Evolutionary conservation across 2,329 filamentous ascomycete genomes (phyloP), one percentile per base, ranked within the genome.

Genomic region (Aspergillus niger): DNA sequence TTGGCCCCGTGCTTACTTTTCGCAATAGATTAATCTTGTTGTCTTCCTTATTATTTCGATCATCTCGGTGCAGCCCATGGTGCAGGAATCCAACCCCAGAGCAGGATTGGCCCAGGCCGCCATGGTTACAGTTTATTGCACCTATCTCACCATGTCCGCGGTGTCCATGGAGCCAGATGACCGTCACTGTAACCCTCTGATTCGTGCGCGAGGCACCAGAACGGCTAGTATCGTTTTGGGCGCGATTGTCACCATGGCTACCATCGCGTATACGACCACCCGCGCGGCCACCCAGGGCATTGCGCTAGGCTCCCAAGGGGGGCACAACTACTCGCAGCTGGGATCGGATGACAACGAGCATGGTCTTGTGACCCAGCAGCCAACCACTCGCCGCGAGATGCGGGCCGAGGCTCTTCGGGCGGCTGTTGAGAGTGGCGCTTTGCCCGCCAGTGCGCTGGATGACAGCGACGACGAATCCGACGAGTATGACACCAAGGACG

Each of bases 161-260:
- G 95, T 99, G 1, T 96, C 92, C 58, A 98, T 99, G 95, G 94
- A 99, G 71, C 95, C 95, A 0, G 94, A 98, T 76, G 88, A 97
- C 80, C 89, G 91, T 69, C 85, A 91, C 66, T 99, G 95, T 86
- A 99, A 99, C 77, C 95, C 95, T 8, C 84, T 99, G 32, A 83
- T 97, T 63, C 79, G 86, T 56, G 93, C 92, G 7, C 90, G 91
- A 63, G 92, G 91, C 62, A 95, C 94, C 8, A 87, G 95, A 63
- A 96, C 91, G 7, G 95, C 92, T 1, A 96, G 92, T 28, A 88
- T 98, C 61, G 87, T 99, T 52, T 86, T 99, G 65, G 95, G 95
- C 62, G 95, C 95, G 30, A 89, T 99, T 65, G 91, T 97, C 57
- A 99, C 95, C 10, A 96, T 99, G 86, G 84, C 97, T 53, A 98